phyloP scores from a whole-genome alignment of 345 rosid species.

The Populus davidiana region DNA sequence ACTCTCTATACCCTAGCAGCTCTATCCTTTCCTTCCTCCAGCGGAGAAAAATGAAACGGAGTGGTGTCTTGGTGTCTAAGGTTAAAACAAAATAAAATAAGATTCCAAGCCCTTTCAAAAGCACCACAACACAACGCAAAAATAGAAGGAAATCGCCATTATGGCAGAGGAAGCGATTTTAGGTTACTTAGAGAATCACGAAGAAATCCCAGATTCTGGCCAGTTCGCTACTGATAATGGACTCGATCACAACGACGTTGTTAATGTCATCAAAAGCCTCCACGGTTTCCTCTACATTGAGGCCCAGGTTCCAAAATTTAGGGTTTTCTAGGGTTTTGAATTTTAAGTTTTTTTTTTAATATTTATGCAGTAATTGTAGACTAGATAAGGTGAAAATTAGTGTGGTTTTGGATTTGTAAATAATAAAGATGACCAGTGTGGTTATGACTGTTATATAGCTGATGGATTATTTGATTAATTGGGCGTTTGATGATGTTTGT shows the following conservation, averaged over 20 bases:
- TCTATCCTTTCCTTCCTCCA: no score
- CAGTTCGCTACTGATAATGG: conserved; percentile 48
- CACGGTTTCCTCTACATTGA: conserved; percentile 71
- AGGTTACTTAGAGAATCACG: conserved; percentile 45
- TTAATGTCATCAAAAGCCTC: conserved; percentile 79
- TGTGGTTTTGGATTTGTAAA: background rate
- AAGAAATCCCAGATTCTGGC: conserved; percentile 65
- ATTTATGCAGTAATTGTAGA: background rate
- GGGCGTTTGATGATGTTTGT: background rate
- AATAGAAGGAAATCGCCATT: background rate
- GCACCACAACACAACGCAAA: background rate
- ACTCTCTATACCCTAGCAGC: no score
- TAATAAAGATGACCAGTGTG: background rate
- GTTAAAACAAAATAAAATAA: background rate
- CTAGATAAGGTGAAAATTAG: background rate
- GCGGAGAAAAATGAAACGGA: no score
- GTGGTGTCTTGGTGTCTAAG: no score
- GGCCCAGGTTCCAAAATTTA: conserved; percentile 40
- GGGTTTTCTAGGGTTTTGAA: no score
- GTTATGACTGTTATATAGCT: no score
- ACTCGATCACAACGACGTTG: conserved; percentile 62
- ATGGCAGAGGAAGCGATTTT: conserved; percentile 81
- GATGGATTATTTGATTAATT: background rate
- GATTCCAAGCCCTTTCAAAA: background rate
- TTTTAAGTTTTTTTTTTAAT: no score